Base-by-base conservation (phyloP, 306 rosid genomes). In the Coriaria nepalensis region DNA sequence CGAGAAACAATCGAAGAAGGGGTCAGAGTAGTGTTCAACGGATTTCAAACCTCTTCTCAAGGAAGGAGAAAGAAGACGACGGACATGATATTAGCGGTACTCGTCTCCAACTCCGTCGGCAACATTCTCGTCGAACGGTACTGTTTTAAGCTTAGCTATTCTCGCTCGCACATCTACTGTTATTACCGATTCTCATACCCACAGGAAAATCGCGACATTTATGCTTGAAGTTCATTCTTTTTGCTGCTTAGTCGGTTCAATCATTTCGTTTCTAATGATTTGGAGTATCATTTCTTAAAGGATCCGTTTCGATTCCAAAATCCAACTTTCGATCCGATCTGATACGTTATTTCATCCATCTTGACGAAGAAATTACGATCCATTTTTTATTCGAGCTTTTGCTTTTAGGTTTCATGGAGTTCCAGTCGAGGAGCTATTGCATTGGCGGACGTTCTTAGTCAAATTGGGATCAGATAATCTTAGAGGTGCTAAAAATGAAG, bases 391-490 rank as follows among this genome's bases (percentile, higher is more conserved):
- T 20, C 29, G 29, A 20, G 2, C 29, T 20, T 20, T 20, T 20
- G 29, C 29, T 20, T 20, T 20, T 68, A 88, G 97, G 55, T 88
- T 84, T 70, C 90, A 88, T 68, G 97, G 95, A 64, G 97, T 84
- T 66, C 97, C 93, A 36, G 80, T 79, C 0, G 97, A 88, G 79
- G 98, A 90, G 50, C 77, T 95, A 44, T 62, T 81, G 42, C 97
- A 90, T 64, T 84, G 98, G 98, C 86, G 90, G 65, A 81, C 97
- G 33, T 88, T 88, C 71, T 73, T 90, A 49, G 94, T 90, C 38
- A 90, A 90, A 66, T 71, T 90, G 42, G 95, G 95, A 63, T 83
- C 98, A 11, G 98, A 90, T 50, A 90, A 90, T 76, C 98, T 90
- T 13, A 85, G 55, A 70, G 94, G 95, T 65, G 79, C 74, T 0